phyloP scores from a whole-genome alignment of 1,139 yeast species.

The Kluyveromyces marxianus region DNA sequence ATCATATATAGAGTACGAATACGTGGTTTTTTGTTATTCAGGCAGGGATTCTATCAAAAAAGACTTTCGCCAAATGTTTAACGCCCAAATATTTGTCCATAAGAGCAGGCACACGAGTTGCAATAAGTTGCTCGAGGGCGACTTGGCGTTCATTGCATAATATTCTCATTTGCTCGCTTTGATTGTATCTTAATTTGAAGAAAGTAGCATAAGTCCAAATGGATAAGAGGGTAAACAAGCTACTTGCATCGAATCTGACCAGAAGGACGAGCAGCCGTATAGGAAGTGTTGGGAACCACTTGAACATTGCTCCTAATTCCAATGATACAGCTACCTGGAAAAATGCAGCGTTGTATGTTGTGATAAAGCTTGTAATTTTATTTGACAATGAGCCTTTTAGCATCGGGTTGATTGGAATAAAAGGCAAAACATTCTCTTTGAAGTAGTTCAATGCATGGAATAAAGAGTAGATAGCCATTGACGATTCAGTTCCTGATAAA shows the following conservation, averaged over 20 bases:
- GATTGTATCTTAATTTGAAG: slow-evolving; percentile 23
- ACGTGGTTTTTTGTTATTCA: background rate
- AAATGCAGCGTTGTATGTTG: slow-evolving; percentile 20
- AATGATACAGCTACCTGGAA: slow-evolving; percentile 23
- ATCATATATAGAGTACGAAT: background rate
- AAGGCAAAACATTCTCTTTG: slow-evolving; percentile 30
- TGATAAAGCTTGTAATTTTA: slow-evolving; percentile 18
- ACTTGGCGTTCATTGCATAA: slow-evolving; percentile 12
- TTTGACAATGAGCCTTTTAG: slow-evolving; percentile 15
- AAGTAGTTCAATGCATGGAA: slow-evolving; percentile 52
- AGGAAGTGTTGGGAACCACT: slow-evolving; percentile 18
- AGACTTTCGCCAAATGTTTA: slow-evolving; percentile 13
- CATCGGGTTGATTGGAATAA: slow-evolving; percentile 23
- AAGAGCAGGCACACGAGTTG: slow-evolving; percentile 12
- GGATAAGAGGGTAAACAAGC: slow-evolving; percentile 13
- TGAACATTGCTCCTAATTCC: slow-evolving; percentile 23
- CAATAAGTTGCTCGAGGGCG: slow-evolving; percentile 9
- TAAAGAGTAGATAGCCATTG: slow-evolving; percentile 49
- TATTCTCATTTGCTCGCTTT: slow-evolving; percentile 17
- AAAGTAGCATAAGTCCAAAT: slow-evolving; percentile 20
- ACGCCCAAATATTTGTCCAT: slow-evolving; percentile 14
- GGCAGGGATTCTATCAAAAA: slow-evolving; percentile 13
- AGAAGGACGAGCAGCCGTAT: slow-evolving; percentile 12
- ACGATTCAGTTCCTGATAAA: slow-evolving; percentile 39
- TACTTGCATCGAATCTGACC: slow-evolving; percentile 8